These are phyloP conservation scores for Fusarium secorum DNA, from an alignment of 2,329 filamentous ascomycete genomes.

Conservation along the genomic window DNA sequence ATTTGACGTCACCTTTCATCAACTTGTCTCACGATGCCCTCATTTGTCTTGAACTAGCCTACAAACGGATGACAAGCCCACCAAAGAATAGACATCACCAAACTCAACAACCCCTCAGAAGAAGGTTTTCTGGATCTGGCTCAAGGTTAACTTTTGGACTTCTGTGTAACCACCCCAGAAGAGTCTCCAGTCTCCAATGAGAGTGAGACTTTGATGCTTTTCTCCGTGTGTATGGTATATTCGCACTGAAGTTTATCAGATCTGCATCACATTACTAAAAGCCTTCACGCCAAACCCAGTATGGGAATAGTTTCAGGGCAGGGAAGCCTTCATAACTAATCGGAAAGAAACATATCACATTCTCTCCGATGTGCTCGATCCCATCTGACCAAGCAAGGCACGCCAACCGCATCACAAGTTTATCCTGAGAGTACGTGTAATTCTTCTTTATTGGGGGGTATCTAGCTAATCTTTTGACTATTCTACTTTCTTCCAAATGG, in stretches of 20 bases:
- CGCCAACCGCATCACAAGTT: background rate
- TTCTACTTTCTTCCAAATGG: background rate
- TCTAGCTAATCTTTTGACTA: background rate
- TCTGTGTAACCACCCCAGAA: background rate
- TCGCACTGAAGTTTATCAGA: background rate
- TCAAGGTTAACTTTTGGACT: background rate
- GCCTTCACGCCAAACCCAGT: background rate
- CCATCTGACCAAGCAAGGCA: background rate
- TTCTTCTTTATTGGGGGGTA: background rate
- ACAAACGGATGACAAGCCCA: background rate
- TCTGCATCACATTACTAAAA: background rate
- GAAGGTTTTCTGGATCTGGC: too few species aligned
- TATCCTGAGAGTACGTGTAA: background rate
- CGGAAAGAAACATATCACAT: background rate
- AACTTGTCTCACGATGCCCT: background rate
- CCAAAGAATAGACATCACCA: background rate
- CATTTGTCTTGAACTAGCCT: background rate
- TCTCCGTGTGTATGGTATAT: background rate
- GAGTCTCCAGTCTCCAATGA: background rate
- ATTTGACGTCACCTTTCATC: background rate
- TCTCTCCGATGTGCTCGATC: background rate
- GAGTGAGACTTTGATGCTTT: background rate
- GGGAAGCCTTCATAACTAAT: background rate
- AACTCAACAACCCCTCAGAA: background rate
- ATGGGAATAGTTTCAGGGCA: background rate